Evolutionary conservation across 1,284 basidiomycete species (phyloP).

Genomic region (Ganoderma lingzhi): DNA sequence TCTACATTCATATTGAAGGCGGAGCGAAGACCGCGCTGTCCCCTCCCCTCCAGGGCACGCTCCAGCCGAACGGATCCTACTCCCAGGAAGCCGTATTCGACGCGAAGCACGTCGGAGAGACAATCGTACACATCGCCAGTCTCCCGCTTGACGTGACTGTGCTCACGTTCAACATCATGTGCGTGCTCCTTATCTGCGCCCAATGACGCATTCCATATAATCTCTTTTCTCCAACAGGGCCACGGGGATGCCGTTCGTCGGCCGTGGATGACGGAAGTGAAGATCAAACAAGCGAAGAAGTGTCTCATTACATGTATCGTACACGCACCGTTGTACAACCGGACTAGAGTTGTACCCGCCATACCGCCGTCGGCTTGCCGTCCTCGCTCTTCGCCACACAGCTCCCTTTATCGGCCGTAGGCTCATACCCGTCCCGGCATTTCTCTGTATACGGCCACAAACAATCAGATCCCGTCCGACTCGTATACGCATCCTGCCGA

Average conservation of each 20-base stretch:
- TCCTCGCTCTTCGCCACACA: slow-evolving; percentile 18
- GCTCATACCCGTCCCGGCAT: slow-evolving; percentile 25
- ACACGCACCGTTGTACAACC: background rate
- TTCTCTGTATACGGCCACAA: slow-evolving; percentile 13
- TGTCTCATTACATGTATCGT: slow-evolving; percentile 1
- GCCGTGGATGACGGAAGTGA: slow-evolving; percentile 31
- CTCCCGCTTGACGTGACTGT: slow-evolving; percentile 77
- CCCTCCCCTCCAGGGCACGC: slow-evolving; percentile 50
- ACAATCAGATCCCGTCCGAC: background rate
- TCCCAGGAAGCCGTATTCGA: slow-evolving; percentile 73
- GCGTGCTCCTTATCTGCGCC: slow-evolving; percentile 39
- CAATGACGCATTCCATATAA: background rate
- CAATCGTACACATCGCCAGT: slow-evolving; percentile 74
- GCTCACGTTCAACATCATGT: slow-evolving; percentile 80
- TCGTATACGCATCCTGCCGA: background rate
- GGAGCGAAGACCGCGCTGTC: slow-evolving; percentile 27
- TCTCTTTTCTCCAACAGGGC: slow-evolving; percentile 32
- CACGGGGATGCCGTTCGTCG: slow-evolving; percentile 39
- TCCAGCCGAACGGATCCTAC: slow-evolving; percentile 74
- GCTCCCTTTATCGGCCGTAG: slow-evolving; percentile 24
- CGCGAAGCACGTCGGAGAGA: slow-evolving; percentile 73
- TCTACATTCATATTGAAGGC: slow-evolving; percentile 3
- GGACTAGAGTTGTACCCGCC: background rate
- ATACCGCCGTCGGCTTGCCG: slow-evolving; percentile 1
- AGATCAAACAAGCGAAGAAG: background rate